Evolutionary conservation across 441 rosid genomes (phyloP), one percentile per base, ranked within the genome.

Genomic region (Arabidopsis lyrata): DNA sequence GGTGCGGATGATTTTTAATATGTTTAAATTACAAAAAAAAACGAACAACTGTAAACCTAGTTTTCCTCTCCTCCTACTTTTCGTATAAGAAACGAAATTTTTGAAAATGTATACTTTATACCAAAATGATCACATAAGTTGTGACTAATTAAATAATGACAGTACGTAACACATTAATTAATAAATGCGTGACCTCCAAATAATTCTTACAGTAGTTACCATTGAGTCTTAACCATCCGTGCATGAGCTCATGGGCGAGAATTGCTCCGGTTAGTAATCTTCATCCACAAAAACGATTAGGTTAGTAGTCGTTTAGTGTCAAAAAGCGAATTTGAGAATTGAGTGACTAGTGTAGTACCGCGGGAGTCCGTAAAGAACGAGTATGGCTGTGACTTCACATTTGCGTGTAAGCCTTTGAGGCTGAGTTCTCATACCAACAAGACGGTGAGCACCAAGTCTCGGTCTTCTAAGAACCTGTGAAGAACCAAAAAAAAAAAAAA

Each of bases 381-480:
- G 91, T 82, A 95, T 92, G 38, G 99, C 99, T 0, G 97, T 92
- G 72, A 95, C 96, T 81, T 95, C 99, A 70, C 98, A 92, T 81
- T 81, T 89, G 5, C 96, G 70, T 15, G 77, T 87, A 70, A 92
- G 86, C 78, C 86, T 95, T 59, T 84, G 97, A 16, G 86, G 90
- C 38, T 85, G 90, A 16, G 92, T 89, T 83, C 87, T 90, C 86
- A 92, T 86, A 66, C 95, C 92, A 41, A 84, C 77, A 56, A 92
- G 78, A 27, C 85, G 85, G 35, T 77, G 80, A 72, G 92, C 90
- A 14, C 97, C 96, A 63, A 83, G 75, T 75, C 79, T 84, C 4
- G 97, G 90, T 83, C 87, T 83, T 69, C 68, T 86, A 32, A 45
- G 84, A 73, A 95, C 86, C 99, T 92, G 81, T 38, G 55, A 45